These are phyloP conservation scores for Diddensiella transvaalensis DNA, from an alignment of 805 yeast genomes.

Conservation along the genomic window DNA sequence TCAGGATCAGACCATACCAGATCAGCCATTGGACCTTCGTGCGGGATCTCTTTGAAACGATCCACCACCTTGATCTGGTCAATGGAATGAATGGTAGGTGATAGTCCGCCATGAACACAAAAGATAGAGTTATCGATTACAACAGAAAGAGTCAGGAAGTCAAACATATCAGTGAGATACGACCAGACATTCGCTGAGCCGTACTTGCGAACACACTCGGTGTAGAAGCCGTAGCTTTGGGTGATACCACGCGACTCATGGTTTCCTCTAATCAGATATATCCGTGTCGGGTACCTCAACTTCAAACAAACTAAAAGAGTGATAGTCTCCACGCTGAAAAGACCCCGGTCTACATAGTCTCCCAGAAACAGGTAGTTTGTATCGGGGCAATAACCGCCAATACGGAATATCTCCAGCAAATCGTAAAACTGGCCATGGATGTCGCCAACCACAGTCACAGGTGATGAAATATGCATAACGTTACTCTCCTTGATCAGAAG, in stretches of 20 bases:
- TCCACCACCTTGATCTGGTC: constrained; percentile 91
- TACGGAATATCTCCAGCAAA: constrained; percentile 82
- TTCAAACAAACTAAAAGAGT: constrained; percentile 76
- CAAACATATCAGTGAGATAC: constrained; percentile 88
- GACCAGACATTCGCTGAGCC: constrained; percentile 80
- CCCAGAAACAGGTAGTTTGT: constrained; percentile 92
- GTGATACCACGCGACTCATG: constrained; percentile 97
- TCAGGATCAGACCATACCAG: constrained; percentile 99
- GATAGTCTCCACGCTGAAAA: constrained; percentile 91
- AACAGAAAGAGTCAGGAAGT: constrained; percentile 81
- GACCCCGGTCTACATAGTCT: constrained; percentile 94
- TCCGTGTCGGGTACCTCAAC: constrained; percentile 81
- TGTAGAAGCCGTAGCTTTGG: constrained; percentile 93
- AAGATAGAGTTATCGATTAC: constrained; percentile 86
- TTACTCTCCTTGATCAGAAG: constrained; percentile 76
- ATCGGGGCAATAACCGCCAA: constrained; percentile 90
- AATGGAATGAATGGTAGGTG: constrained; percentile 90
- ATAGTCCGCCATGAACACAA: constrained; percentile 95
- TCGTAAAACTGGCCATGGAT: constrained; percentile 98
- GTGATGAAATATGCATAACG: constrained; percentile 77
- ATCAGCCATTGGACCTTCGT: constrained; percentile 99
- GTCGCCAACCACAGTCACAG: constrained; percentile 95
- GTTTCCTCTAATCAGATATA: constrained; percentile 83
- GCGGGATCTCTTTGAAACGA: constrained; percentile 92
- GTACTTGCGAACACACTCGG: constrained; percentile 89